Conservation (phyloP, 2,329 filamentous ascomycete species). For the Hypoxylon sp. region DNA sequence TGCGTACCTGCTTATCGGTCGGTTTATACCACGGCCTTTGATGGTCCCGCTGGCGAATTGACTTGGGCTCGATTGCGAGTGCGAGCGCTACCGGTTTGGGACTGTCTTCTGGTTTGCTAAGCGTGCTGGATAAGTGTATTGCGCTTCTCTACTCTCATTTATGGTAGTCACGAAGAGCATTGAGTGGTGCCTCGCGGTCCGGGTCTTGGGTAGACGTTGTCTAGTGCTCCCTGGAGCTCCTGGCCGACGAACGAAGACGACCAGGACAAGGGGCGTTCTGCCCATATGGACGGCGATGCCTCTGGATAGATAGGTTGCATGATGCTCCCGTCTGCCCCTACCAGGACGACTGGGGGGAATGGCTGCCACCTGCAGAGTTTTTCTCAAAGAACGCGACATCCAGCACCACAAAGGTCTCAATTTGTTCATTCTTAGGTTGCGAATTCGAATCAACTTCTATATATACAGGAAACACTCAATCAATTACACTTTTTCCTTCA, state of each 20-base stretch:
- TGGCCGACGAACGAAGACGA: too few relatives aligned
- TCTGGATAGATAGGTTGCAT: too few relatives aligned
- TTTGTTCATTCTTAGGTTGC: neutral
- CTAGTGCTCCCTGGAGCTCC: too few relatives aligned
- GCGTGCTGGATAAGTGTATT: neutral
- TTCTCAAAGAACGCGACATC: too few relatives aligned
- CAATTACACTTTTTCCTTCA: neutral
- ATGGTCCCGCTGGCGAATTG: neutral
- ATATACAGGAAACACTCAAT: neutral
- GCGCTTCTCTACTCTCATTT: neutral
- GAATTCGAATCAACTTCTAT: neutral
- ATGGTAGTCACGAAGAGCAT: neutral
- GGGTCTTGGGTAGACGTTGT: too few relatives aligned
- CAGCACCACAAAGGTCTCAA: too few relatives aligned
- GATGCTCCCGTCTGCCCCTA: too few relatives aligned
- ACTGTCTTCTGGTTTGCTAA: neutral
- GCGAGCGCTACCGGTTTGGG: neutral
- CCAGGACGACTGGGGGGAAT: too few relatives aligned
- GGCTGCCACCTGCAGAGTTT: too few relatives aligned
- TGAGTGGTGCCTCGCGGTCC: neutral
- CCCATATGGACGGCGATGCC: too few relatives aligned
- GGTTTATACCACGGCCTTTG: conserved; percentile 1
- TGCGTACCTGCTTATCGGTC: neutral
- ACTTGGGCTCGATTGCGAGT: neutral
- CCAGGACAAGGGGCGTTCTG: too few relatives aligned